Conservation (phyloP, 2,329 filamentous ascomycete genomes). For the Pseudonectria buxi region DNA sequence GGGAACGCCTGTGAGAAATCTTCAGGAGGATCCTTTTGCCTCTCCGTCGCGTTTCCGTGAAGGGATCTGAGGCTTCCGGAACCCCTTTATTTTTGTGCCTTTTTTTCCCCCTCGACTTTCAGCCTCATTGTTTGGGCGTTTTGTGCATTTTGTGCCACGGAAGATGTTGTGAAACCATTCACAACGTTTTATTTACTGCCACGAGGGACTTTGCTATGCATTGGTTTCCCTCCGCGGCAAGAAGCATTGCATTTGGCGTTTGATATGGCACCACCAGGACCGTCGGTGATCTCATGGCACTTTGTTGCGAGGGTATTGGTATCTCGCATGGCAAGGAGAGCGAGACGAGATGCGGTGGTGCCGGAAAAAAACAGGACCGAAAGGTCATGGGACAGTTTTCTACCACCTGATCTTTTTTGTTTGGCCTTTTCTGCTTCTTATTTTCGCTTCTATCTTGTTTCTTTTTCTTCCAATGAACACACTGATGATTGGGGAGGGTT, state of each 20-base stretch:
- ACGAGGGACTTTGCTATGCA: slow-evolving; percentile 6
- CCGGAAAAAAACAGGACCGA: slow-evolving; percentile 7
- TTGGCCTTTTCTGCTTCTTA: slow-evolving; percentile 5
- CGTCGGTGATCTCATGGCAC: slow-evolving; percentile 13
- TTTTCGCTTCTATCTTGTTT: slow-evolving; percentile 10
- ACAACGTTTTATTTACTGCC: slow-evolving; percentile 6
- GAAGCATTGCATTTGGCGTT: slow-evolving; percentile 23
- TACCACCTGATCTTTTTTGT: slow-evolving; percentile 4
- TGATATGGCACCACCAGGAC: slow-evolving; percentile 14
- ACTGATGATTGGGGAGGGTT: too few species aligned
- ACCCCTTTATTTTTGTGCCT: slow-evolving; percentile 6
- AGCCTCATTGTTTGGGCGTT: slow-evolving; percentile 22
- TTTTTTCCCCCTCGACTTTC: slow-evolving; percentile 12
- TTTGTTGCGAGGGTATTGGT: slow-evolving; percentile 4
- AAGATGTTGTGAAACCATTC: slow-evolving; percentile 8
- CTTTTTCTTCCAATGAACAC: too few species aligned
- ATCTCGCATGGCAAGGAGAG: background rate
- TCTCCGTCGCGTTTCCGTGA: slow-evolving; percentile 24
- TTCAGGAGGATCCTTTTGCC: slow-evolving; percentile 17
- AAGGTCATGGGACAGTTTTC: slow-evolving; percentile 12
- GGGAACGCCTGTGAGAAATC: slow-evolving; percentile 8
- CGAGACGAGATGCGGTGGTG: background rate
- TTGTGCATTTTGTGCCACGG: slow-evolving; percentile 18
- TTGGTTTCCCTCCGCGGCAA: slow-evolving; percentile 8
- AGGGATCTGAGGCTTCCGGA: slow-evolving; percentile 16